Evolutionary conservation across 305 asterid genomes (phyloP).

Genomic region (Solanum hybrid): DNA sequence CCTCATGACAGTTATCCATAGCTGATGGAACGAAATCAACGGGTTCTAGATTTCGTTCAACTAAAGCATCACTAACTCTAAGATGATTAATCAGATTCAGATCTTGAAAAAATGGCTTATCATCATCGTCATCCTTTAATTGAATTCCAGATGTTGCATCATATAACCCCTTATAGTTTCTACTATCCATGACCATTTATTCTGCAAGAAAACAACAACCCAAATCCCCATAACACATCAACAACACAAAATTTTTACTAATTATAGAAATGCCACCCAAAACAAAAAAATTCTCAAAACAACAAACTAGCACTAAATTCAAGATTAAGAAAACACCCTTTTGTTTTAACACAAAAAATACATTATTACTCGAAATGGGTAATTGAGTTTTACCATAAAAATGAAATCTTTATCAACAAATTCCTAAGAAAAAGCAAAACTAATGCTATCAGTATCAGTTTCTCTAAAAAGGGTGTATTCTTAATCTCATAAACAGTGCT

Average conservation of each 20-base stretch:
- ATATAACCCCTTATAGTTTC: conserved; percentile 22
- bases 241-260: conserved; percentile 4
- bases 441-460: not conserved
- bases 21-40: conserved; percentile 19
- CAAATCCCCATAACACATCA: conserved; percentile 10
- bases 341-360: not conserved
- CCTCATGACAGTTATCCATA: conserved; percentile 41
- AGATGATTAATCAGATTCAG: conserved; percentile 14
- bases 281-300: not conserved
- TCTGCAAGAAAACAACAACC: conserved; percentile 17
- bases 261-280: not conserved
- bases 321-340: not conserved
- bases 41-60: not conserved
- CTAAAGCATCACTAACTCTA: conserved; percentile 11
- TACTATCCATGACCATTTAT: conserved; percentile 50
- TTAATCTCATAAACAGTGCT: not conserved
- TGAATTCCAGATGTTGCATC: conserved; percentile 29
- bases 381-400: not conserved
- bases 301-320: not conserved
- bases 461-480: not conserved
- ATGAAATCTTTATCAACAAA: not conserved
- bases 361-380: not conserved
- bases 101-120: conserved; percentile 9
- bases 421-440: not conserved
- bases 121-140: conserved; percentile 9